Conservation (phyloP, 345 rosid genomes). For the Brassica rapa region DNA sequence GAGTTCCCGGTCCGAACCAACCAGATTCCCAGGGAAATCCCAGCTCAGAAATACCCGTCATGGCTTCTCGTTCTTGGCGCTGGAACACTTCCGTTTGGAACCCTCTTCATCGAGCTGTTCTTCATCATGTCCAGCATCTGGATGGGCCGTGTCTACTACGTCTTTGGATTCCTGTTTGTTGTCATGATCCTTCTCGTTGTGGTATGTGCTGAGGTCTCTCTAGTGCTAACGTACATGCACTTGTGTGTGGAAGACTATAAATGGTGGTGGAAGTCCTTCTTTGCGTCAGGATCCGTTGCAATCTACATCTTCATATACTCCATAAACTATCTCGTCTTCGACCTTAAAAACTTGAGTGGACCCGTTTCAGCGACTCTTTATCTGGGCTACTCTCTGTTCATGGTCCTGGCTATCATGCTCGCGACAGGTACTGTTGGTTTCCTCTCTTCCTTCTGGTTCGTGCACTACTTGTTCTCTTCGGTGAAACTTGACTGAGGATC, state of each 20-base stretch:
- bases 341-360: slow-evolving; percentile 66
- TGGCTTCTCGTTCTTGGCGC: slow-evolving; percentile 77
- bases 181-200: slow-evolving; percentile 67
- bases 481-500: slow-evolving; percentile 67
- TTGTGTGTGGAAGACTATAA: slow-evolving; percentile 74
- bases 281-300: slow-evolving; percentile 77
- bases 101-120: slow-evolving; percentile 80
- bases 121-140: slow-evolving; percentile 79
- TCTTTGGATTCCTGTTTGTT: slow-evolving; percentile 62
- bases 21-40: slow-evolving; percentile 79
- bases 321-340: slow-evolving; percentile 64
- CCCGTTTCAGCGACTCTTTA: slow-evolving; percentile 69
- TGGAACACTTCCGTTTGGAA: slow-evolving; percentile 74
- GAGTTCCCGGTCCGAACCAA: slow-evolving; percentile 75
- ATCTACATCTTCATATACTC: slow-evolving; percentile 70
- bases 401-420: slow-evolving; percentile 74
- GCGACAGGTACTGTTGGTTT: slow-evolving; percentile 72
- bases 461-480: slow-evolving; percentile 73
- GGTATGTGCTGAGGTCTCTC: slow-evolving; percentile 73
- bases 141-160: slow-evolving; percentile 78
- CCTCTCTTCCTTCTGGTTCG: slow-evolving; percentile 76
- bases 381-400: slow-evolving; percentile 66
- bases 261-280: slow-evolving; percentile 87
- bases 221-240: slow-evolving; percentile 76
- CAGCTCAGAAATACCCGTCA: slow-evolving; percentile 74